Evolutionary conservation across 2,329 filamentous ascomycete species (phyloP).

Genomic region (Chrysoporthe austroafricana): DNA sequence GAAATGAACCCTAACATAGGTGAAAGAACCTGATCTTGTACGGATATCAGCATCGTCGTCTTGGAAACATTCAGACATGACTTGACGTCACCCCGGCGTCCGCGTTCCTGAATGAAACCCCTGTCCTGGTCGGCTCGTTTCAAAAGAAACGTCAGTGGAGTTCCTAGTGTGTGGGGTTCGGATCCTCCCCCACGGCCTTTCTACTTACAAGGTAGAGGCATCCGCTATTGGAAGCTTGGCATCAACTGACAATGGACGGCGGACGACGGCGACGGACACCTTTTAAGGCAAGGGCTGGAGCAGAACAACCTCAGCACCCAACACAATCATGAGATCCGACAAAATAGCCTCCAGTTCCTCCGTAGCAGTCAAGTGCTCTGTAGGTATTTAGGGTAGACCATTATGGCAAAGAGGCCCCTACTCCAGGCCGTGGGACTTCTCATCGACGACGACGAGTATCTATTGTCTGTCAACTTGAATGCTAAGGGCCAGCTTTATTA

Average conservation of each 20-base stretch:
- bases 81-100: background rate
- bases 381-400: no score
- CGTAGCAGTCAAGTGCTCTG: no score
- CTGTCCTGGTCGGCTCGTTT: constrained; percentile 1
- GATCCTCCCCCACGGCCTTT: background rate
- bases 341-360: no score
- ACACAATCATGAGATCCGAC: no score
- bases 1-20: background rate
- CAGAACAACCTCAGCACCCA: no score
- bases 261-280: background rate
- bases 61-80: background rate
- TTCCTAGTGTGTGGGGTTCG: background rate
- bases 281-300: background rate
- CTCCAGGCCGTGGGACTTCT: no score
- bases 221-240: background rate
- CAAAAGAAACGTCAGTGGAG: background rate
- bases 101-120: background rate
- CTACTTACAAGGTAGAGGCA: background rate
- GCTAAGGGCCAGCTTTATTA: no score
- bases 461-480: no score
- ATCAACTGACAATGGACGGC: background rate
- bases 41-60: background rate
- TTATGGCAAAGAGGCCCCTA: no score
- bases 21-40: background rate
- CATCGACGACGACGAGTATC: no score